These are phyloP conservation scores for Pichia deserticola DNA, from an alignment of 805 yeast genomes.

Conservation along the genomic window DNA sequence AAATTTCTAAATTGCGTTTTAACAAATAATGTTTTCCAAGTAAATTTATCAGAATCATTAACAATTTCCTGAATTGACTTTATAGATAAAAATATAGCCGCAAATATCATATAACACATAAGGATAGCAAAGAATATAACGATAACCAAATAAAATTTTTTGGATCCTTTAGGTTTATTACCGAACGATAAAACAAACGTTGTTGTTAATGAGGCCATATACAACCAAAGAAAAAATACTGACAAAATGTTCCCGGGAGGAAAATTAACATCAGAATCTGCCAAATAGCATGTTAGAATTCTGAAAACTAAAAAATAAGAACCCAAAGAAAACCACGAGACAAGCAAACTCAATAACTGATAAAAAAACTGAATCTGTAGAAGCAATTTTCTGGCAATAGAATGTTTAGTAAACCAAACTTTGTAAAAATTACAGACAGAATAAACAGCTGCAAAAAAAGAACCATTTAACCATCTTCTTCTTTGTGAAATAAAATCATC, in stretches of 20 bases:
- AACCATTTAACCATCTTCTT: constrained; percentile 95
- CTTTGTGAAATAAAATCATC: constrained; percentile 87
- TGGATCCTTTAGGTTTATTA: constrained; percentile 88
- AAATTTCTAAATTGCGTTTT: constrained; percentile 77
- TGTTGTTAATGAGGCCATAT: constrained; percentile 69
- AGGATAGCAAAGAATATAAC: constrained; percentile 76
- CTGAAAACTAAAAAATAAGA: constrained; percentile 87
- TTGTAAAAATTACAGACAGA: constrained; percentile 70
- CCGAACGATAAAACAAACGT: constrained; percentile 90
- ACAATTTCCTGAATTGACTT: constrained; percentile 40
- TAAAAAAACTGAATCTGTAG: constrained; percentile 75
- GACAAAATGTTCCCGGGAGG: constrained; percentile 72
- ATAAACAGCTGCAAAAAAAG: constrained; percentile 90
- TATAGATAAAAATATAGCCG: constrained; percentile 75
- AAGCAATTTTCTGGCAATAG: constrained; percentile 55
- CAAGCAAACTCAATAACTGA: constrained; percentile 63
- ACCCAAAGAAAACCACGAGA: constrained; percentile 90
- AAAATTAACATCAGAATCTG: constrained; percentile 51
- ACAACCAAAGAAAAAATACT: constrained; percentile 77
- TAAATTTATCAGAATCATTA: constrained; percentile 32
- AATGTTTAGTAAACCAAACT: constrained; percentile 76
- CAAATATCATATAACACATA: constrained; percentile 85
- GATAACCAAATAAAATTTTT: constrained; percentile 64
- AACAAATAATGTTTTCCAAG: constrained; percentile 43
- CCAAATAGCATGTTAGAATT: constrained; percentile 75